A percentile compares a stretch with the other conserved stretches of the same genome.
phyloP scores from a whole-genome alignment of 2,329 filamentous ascomycete genomes.

The Trichoderma koningiopsis region DNA sequence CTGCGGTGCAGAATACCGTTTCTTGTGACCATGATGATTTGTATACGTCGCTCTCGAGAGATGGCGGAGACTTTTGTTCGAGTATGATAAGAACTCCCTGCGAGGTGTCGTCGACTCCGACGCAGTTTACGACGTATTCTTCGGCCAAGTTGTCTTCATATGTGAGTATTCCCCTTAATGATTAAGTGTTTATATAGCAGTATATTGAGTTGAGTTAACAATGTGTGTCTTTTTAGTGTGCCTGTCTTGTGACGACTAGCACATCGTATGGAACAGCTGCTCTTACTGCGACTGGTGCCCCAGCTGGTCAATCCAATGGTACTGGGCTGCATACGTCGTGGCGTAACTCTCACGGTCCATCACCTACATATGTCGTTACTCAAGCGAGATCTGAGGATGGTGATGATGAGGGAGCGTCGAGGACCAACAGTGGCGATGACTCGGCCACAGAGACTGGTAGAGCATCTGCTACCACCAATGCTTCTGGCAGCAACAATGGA shows the following conservation, averaged over 20 bases:
- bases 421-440: neutral
- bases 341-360: neutral
- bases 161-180: slow-evolving; percentile 29
- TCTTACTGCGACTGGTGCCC: neutral
- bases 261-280: slow-evolving; percentile 7
- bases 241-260: slow-evolving; percentile 32
- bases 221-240: slow-evolving; percentile 31
- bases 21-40: slow-evolving; percentile 36
- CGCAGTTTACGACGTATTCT: slow-evolving; percentile 36
- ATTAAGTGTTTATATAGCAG: too few relatives aligned
- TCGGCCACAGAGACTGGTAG: neutral
- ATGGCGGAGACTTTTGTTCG: slow-evolving; percentile 37
- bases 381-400: slow-evolving; percentile 3
- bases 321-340: slow-evolving; percentile 10
- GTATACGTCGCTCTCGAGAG: slow-evolving; percentile 35
- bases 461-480: neutral
- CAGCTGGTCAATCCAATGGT: neutral
- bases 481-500: neutral
- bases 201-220: neutral
- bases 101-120: slow-evolving; percentile 32
- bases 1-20: slow-evolving; percentile 9
- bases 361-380: neutral
- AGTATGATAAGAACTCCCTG: slow-evolving; percentile 33
- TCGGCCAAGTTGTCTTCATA: slow-evolving; percentile 37
- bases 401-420: neutral